Percentiles rank a stretch among this genome's conserved stretches.
Conservation (phyloP, 148 eudicot species). For the Silene uniflora region DNA sequence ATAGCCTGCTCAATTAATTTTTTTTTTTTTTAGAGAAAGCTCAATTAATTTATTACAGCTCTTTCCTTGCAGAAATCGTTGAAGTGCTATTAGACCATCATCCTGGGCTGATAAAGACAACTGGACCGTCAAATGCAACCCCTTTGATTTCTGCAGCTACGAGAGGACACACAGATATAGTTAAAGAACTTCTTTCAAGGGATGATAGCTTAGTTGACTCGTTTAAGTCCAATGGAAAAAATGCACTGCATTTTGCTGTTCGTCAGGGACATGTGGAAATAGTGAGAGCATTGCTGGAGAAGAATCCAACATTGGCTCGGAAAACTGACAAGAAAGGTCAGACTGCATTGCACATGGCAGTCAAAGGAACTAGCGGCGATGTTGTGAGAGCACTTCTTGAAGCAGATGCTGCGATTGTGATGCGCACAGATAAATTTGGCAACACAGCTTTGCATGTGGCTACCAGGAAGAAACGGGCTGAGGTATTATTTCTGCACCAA, state of each 20-base stretch:
- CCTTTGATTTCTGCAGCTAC: constrained; percentile 79
- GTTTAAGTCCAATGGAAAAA: constrained; percentile 74
- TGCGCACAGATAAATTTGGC: constrained; percentile 81
- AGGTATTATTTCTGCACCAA: constrained; percentile 34
- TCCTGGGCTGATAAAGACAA: constrained; percentile 56
- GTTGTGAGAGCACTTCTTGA: constrained; percentile 77
- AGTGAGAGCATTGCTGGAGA: constrained; percentile 63
- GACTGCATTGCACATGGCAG: constrained; percentile 89
- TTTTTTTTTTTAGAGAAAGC: neutral
- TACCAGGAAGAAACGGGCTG: constrained; percentile 75
- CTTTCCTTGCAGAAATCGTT: constrained; percentile 54
- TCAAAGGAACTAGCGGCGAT: constrained; percentile 70
- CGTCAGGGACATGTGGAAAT: constrained; percentile 76
- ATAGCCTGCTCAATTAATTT: no score
- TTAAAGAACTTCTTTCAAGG: constrained; percentile 61
- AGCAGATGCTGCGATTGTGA: constrained; percentile 73
- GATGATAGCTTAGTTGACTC: constrained; percentile 62
- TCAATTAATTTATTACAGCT: constrained; percentile 14
- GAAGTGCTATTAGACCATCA: constrained; percentile 68
- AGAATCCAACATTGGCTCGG: constrained; percentile 62
- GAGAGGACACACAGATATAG: constrained; percentile 68
- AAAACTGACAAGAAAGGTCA: constrained; percentile 82
- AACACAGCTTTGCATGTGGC: constrained; percentile 83
- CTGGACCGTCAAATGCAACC: constrained; percentile 62
- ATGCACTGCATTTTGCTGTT: constrained; percentile 80